These are phyloP conservation scores for Cyclotella atomus DNA, from an alignment of 108 stramenopile species.

Conservation along the genomic window DNA sequence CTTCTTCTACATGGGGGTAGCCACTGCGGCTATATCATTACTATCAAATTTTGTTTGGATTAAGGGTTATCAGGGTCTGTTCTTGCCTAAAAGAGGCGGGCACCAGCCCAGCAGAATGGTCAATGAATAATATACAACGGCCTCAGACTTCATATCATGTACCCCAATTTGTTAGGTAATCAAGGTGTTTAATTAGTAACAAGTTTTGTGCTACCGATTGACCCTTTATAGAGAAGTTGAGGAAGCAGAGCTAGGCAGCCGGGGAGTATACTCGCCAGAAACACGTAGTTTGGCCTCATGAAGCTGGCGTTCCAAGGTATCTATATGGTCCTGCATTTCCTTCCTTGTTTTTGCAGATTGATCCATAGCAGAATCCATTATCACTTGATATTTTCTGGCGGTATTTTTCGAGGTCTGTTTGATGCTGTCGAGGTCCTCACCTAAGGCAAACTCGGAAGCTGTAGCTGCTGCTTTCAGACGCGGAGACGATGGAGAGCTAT, in stretches of 20 bases:
- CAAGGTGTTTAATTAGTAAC: neutral
- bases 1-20: constrained; percentile 72
- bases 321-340: constrained; percentile 61
- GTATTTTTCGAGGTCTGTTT: constrained; percentile 15
- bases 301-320: constrained; percentile 71
- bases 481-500: constrained; percentile 15
- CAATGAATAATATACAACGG: no score
- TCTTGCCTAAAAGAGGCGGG: constrained; percentile 37
- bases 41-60: constrained; percentile 66
- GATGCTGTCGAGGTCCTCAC: constrained; percentile 19
- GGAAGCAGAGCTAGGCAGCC: no score
- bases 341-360: constrained; percentile 38
- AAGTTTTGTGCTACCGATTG: no score
- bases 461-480: neutral
- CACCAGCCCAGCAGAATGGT: neutral
- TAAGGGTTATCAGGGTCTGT: constrained; percentile 67
- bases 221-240: no score
- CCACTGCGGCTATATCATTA: constrained; percentile 52
- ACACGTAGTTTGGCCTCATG: constrained; percentile 33
- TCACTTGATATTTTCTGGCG: constrained; percentile 19
- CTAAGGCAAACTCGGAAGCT: neutral
- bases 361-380: constrained; percentile 29
- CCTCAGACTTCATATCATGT: neutral
- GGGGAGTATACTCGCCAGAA: no score
- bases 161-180: neutral